phyloP scores from a whole-genome alignment of 352 stramenopile species.

The Peronospora farinosa region DNA sequence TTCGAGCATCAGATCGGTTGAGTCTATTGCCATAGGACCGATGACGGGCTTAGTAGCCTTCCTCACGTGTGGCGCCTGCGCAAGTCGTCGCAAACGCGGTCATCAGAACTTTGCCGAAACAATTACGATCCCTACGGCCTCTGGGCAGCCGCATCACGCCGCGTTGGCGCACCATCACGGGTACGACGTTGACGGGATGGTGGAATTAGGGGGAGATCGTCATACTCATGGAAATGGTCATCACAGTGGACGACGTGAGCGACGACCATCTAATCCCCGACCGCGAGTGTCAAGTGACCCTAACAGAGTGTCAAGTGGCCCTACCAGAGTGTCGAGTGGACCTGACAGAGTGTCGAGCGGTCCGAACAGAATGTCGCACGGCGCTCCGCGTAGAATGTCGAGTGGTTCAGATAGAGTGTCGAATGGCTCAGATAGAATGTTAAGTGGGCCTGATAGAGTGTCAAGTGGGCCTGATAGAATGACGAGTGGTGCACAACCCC shows the following conservation, averaged over 20 bases:
- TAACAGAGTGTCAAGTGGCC: slow-evolving; percentile 5
- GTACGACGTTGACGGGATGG: slow-evolving; percentile 31
- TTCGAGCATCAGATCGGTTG: slow-evolving; percentile 3
- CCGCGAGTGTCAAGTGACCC: slow-evolving; percentile 5
- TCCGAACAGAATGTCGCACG: slow-evolving; percentile 2
- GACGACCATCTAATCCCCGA: slow-evolving; percentile 15
- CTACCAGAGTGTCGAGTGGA: slow-evolving; percentile 2
- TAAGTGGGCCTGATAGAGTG: background rate
- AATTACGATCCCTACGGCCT: slow-evolving; percentile 32
- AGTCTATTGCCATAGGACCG: background rate
- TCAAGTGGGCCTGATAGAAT: background rate
- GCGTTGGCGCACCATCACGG: slow-evolving; percentile 19
- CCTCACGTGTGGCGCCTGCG: slow-evolving; percentile 31
- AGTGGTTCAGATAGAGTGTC: background rate
- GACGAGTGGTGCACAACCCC: slow-evolving; percentile 2
- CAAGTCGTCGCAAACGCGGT: slow-evolving; percentile 25
- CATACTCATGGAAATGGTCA: slow-evolving; percentile 4
- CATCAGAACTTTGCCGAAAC: slow-evolving; percentile 30
- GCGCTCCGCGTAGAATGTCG: slow-evolving; percentile 1
- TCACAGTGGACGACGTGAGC: slow-evolving; percentile 7
- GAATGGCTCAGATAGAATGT: background rate
- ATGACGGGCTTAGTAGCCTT: slow-evolving; percentile 29
- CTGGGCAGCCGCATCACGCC: slow-evolving; percentile 19
- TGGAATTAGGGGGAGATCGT: background rate
- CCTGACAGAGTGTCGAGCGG: slow-evolving; percentile 5